These are phyloP conservation scores for Xylaria bambusicola DNA, from an alignment of 495 filamentous ascomycete species.

Conservation along the genomic window DNA sequence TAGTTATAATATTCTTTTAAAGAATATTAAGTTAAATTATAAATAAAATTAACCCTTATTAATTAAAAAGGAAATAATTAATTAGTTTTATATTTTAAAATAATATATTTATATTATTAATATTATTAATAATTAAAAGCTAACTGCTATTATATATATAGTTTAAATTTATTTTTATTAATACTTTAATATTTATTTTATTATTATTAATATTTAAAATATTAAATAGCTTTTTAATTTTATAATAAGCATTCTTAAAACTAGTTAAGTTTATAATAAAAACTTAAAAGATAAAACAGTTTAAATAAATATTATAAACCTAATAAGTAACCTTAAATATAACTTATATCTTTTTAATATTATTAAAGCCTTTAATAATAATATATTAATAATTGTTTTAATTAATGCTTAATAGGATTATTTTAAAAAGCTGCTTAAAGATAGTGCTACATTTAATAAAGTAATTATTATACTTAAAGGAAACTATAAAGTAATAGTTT, in stretches of 20 bases:
- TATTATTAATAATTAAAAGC: constrained; percentile 55
- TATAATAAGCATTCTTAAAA: constrained; percentile 46
- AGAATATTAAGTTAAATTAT: constrained; percentile 35
- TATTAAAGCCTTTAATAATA: constrained; percentile 50
- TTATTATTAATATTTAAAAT: constrained; percentile 36
- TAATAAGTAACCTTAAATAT: constrained; percentile 54
- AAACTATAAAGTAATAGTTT: constrained; percentile 23
- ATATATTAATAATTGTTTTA: constrained; percentile 37
- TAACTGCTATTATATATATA: constrained; percentile 37
- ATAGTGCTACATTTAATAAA: constrained; percentile 46
- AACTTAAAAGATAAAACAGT: constrained; percentile 50
- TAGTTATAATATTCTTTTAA: constrained; percentile 11
- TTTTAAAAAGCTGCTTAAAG: constrained; percentile 34
- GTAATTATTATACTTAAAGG: constrained; percentile 35
- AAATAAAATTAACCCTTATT: constrained; percentile 40
- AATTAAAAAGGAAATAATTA: constrained; percentile 39
- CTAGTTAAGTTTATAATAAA: constrained; percentile 33
- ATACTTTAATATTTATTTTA: constrained; percentile 35
- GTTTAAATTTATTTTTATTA: constrained; percentile 39
- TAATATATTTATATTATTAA: constrained; percentile 45
- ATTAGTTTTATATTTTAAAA: constrained; percentile 19
- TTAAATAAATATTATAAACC: constrained; percentile 32
- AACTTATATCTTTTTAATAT: constrained; percentile 53
- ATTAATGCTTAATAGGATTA: constrained; percentile 21
- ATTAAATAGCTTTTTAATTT: constrained; percentile 38